Base-by-base conservation (phyloP, 1,139 yeast genomes). In the Candida albicans region DNA sequence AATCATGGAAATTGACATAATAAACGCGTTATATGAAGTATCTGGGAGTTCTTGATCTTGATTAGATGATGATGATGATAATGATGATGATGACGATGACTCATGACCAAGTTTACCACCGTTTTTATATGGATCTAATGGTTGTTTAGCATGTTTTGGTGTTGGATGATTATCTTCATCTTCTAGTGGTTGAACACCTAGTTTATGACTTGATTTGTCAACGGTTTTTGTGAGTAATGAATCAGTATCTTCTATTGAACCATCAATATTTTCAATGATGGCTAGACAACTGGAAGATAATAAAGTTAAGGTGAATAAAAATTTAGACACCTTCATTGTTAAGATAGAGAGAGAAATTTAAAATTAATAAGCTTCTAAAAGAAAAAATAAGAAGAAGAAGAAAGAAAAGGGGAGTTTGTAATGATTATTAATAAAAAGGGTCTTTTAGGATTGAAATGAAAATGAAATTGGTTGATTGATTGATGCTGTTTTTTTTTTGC, bases 1-100 rank as follows among this genome's bases (percentile, higher is more conserved):
- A 59, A 93, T 93, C 99, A 93, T 93, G 4, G 90, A 81, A 13
- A 81, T 65, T 1, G 91, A 77, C 83, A 85, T 77, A 43, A 82
- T 49, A 53, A 85, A 81, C 8, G 87, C 79, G 53, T 76, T 66
- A 48, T 65, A 67, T 34, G 61, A 56, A 8, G 52, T 55, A n/a
- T 54, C 58, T 4, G 40, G 34, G 25, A 49, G 55, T n/a, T 51
- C 54, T n/a, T 48, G 49, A 29, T 42, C 37, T 28, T 36, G 15
- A 22, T 12, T n/a, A n/a, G 28, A 26, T 28, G 33, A 11, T 11
- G 27, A 11, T 14, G 22, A 18, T 5, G 22, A 18, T 3, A 5
- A 18, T 18, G 22, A 18, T 3, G 22, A 18, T 18, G 22, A 18
- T 3, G 22, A 18, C 5, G 22, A 18, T 18, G 22, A 9, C 7